Evolutionary conservation across 371 early-diverging fungal species (phyloP).

Genomic region (Agmasoma carcini): DNA sequence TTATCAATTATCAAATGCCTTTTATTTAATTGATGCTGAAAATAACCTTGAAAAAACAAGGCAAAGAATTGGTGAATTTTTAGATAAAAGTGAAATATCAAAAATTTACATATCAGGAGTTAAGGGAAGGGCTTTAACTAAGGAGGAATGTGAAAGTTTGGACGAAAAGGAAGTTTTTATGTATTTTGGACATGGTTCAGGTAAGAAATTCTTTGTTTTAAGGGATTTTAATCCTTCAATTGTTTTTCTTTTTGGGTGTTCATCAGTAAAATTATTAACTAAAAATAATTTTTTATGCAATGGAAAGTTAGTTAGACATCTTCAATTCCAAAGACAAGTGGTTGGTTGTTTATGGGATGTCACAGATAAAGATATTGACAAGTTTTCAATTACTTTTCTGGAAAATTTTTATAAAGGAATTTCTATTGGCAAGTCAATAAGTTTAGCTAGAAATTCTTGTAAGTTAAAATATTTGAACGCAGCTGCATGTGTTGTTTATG

Average conservation of each 20-base stretch:
- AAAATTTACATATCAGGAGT: conserved; percentile 6
- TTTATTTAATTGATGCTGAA: conserved; percentile 48
- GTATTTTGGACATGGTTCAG: conserved; percentile 92
- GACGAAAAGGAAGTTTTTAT: conserved; percentile 28
- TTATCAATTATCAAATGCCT: no score
- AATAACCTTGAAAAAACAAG: conserved; percentile 39
- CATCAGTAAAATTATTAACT: conserved; percentile 31
- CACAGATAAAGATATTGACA: conserved; percentile 87
- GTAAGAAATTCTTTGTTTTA: conserved; percentile 61
- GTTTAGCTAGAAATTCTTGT: conserved; percentile 61
- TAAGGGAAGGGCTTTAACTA: background rate
- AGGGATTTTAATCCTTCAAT: conserved; percentile 12
- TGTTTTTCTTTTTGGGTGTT: conserved; percentile 52
- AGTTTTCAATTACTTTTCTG: conserved; percentile 58
- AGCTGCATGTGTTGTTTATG: conserved; percentile 83
- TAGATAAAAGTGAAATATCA: background rate
- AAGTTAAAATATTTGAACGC: conserved; percentile 69
- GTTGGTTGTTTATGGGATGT: conserved; percentile 96
- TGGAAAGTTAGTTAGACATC: conserved; percentile 23
- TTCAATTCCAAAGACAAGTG: conserved; percentile 59
- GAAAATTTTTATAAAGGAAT: conserved; percentile 32
- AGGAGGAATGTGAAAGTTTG: background rate
- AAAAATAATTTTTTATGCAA: conserved; percentile 34
- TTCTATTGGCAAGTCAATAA: conserved; percentile 60
- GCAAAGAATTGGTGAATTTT: conserved; percentile 10